Evolutionary conservation across 495 filamentous ascomycete species (phyloP).

Genomic region (Podospora pseudoanserina): DNA sequence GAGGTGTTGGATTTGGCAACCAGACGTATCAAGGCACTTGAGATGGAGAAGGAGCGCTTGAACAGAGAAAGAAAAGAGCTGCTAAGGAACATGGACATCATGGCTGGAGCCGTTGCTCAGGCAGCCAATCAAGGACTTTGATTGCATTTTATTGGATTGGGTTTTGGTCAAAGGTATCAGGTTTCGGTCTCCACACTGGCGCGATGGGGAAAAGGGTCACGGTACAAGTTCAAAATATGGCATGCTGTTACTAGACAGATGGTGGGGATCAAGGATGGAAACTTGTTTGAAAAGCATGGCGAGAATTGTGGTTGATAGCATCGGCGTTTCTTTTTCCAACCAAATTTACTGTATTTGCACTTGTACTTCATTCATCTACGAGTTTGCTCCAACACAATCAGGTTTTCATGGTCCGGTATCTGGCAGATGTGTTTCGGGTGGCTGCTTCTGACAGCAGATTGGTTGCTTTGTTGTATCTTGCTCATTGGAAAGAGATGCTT

Average conservation of each 20-base stretch:
- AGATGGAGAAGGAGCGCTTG: constrained; percentile 18
- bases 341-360: background rate
- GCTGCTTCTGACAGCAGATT: constrained; percentile 5
- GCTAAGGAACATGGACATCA: constrained; percentile 18
- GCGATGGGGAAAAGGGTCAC: background rate
- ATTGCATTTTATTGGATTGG: background rate
- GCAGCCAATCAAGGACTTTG: background rate
- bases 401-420: background rate
- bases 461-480: background rate
- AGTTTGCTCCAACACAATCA: background rate
- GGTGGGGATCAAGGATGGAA: background rate
- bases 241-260: background rate
- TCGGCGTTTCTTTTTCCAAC: background rate
- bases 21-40: constrained; percentile 23
- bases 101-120: constrained; percentile 9
- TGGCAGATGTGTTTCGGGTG: constrained; percentile 3
- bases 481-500: background rate
- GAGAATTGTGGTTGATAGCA: background rate
- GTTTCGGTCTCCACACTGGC: background rate
- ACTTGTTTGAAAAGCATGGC: background rate
- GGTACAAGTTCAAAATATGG: background rate
- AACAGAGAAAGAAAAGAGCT: constrained; percentile 18
- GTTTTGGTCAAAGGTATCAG: background rate
- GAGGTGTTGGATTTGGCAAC: constrained; percentile 31
- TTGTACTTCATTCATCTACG: no score